These are phyloP conservation scores for Aureoboletus auriporus DNA, from an alignment of 768 basidiomycete species.

Conservation along the genomic window DNA sequence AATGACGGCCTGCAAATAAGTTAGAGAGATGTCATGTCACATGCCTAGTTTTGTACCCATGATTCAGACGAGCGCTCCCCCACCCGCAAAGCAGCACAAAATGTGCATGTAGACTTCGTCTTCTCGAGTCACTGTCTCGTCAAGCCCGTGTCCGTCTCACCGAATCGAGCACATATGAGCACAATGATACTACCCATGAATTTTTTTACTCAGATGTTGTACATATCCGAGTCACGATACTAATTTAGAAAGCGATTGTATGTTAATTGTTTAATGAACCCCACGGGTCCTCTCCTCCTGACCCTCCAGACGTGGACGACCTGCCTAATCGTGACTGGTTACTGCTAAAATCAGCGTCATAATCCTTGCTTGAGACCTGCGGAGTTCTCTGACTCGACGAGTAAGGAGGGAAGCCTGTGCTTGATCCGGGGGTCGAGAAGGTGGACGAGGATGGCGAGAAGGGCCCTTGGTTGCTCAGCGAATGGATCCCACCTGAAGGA, in stretches of 20 bases:
- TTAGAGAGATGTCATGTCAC: too few relatives aligned
- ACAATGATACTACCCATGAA: too few relatives aligned
- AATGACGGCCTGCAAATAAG: too few relatives aligned
- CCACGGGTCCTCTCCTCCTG: conserved; percentile 15
- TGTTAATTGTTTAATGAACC: conserved; percentile 8
- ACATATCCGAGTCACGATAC: neutral
- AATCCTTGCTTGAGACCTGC: conserved; percentile 4
- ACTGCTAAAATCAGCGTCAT: conserved; percentile 6
- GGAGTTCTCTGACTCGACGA: conserved; percentile 13
- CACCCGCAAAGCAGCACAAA: too few relatives aligned
- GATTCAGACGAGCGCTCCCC: too few relatives aligned
- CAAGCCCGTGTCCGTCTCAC: too few relatives aligned
- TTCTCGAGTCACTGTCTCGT: too few relatives aligned
- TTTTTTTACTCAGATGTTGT: neutral
- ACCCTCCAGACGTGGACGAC: conserved; percentile 9
- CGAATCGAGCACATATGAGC: too few relatives aligned
- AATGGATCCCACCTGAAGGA: conserved; percentile 7
- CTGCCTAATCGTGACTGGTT: conserved; percentile 9
- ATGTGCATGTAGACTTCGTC: too few relatives aligned
- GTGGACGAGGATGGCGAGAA: conserved; percentile 15
- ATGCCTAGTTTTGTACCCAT: too few relatives aligned
- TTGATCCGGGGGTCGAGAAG: conserved; percentile 8
- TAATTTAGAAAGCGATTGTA: neutral
- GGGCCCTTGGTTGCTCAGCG: conserved; percentile 14
- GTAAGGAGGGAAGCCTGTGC: conserved; percentile 8